Base-by-base conservation (phyloP, 2,329 filamentous ascomycete genomes). In the Immersiporthe knoxdaviesiana region DNA sequence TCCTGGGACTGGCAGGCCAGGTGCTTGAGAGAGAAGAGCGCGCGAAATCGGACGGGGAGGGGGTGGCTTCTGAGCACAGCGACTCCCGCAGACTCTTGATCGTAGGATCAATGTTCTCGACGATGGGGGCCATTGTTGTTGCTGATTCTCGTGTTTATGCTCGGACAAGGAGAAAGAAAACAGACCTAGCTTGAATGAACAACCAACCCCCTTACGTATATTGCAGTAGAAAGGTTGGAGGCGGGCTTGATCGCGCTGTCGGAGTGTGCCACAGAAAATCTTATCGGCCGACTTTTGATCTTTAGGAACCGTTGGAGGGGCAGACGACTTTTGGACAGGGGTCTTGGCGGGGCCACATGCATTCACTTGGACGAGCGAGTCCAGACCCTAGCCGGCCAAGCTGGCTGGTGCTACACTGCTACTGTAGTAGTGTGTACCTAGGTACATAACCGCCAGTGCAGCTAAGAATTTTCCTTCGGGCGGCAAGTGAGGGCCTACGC, bases 1-100 rank as follows among this genome's bases (percentile, higher is more conserved):
- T 90, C 88, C 10, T 89, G 82, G 24, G 83, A 80, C 73, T 90
- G 87, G 69, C 88, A 90, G 62, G 96, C 95, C 71, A 98, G 84
- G 79, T 98, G 92, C 84, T 99, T 99, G 71, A 99, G 90, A 24
- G 95, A 97, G 84, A 99, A 99, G 75, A 99, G 92, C 58, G 96
- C 95, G 75, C 96, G 93, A 82, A 98, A 99, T 72, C 96, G 93
- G 72, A 93, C 86, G 52, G 94, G 91, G 67, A 99, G 91, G 60
- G 90, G 72, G 92, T 91, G 18, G 87, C 82, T 83, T 98, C 96
- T 63, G 92, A 91, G 75, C 87, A 90, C 70, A 99, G 89, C 70
- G 91, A 92, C 76, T 91, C 87, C 77, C 93, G 91, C 65, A 97
- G 86, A 69, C 85, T 83, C 68, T 83, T 76, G 74, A 93, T 85